Conservation (phyloP, 257 asterid species). For the Pogostemon cablin region DNA sequence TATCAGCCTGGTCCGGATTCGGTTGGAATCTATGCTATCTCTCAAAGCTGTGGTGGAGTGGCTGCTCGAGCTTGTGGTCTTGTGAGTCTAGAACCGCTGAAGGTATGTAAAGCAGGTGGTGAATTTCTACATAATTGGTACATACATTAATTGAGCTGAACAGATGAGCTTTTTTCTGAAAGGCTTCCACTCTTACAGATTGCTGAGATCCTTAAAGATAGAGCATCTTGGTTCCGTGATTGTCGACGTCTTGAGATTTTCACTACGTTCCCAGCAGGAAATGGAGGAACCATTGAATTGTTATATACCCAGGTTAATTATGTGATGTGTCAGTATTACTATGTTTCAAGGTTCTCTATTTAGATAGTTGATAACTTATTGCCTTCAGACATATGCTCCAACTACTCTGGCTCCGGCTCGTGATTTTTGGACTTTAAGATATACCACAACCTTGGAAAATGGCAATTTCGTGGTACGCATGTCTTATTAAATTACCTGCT, state of each 20-base stretch:
- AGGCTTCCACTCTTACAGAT: slow-evolving; percentile 47
- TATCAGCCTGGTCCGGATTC: slow-evolving; percentile 99
- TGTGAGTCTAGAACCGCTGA: slow-evolving; percentile 86
- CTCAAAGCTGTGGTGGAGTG: slow-evolving; percentile 88
- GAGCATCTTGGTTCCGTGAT: slow-evolving; percentile 85
- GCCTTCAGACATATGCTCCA: slow-evolving; percentile 77
- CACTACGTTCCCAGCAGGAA: slow-evolving; percentile 80
- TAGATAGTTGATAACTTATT: slow-evolving; percentile 23
- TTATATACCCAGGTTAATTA: slow-evolving; percentile 68
- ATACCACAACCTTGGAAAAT: slow-evolving; percentile 77
- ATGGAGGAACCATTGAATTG: slow-evolving; percentile 86
- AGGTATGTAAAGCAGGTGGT: slow-evolving; percentile 45
- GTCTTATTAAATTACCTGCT: slow-evolving; percentile 20
- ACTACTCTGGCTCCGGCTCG: slow-evolving; percentile 89
- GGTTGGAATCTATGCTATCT: slow-evolving; percentile 94
- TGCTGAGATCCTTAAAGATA: slow-evolving; percentile 91
- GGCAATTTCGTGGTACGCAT: slow-evolving; percentile 86
- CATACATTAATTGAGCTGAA: background rate
- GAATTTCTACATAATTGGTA: background rate
- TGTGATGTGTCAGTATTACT: background rate
- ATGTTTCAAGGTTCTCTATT: background rate
- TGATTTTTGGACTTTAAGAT: slow-evolving; percentile 95
- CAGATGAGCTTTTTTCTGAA: background rate
- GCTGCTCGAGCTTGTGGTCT: slow-evolving; percentile 99
- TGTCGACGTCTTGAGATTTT: slow-evolving; percentile 81